These are phyloP conservation scores for Penicillium robsamsonii DNA, from an alignment of 495 filamentous ascomycete genomes.

Conservation along the genomic window DNA sequence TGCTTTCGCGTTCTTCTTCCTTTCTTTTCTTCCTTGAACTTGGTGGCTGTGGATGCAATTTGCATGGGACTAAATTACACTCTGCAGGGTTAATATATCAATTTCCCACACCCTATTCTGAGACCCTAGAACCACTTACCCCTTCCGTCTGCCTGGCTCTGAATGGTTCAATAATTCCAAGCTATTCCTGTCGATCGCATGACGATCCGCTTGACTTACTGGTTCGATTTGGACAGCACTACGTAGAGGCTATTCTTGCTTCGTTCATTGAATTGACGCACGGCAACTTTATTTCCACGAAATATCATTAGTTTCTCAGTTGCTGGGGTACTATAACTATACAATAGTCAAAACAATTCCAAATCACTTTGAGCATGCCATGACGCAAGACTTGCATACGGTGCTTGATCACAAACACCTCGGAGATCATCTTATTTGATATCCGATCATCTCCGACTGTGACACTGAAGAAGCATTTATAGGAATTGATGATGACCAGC, in stretches of 20 bases:
- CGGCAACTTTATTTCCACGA: neutral
- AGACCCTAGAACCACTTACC: neutral
- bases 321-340: neutral
- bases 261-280: neutral
- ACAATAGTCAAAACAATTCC: neutral
- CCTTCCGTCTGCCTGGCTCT: neutral
- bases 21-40: neutral
- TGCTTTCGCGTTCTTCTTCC: neutral
- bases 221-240: neutral
- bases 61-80: neutral
- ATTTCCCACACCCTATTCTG: slow-evolving; percentile 2
- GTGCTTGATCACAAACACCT: neutral
- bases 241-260: neutral
- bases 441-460: neutral
- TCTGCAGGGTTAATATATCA: slow-evolving; percentile 8
- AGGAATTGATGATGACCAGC: neutral
- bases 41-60: neutral
- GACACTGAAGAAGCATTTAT: neutral
- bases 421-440: neutral
- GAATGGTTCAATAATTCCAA: neutral
- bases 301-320: neutral
- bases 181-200: slow-evolving; percentile 5
- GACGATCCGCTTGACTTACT: neutral
- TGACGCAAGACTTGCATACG: neutral
- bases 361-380: neutral